Base-by-base conservation (phyloP, 768 basidiomycete genomes). In the Pleurotus ostreatus region DNA sequence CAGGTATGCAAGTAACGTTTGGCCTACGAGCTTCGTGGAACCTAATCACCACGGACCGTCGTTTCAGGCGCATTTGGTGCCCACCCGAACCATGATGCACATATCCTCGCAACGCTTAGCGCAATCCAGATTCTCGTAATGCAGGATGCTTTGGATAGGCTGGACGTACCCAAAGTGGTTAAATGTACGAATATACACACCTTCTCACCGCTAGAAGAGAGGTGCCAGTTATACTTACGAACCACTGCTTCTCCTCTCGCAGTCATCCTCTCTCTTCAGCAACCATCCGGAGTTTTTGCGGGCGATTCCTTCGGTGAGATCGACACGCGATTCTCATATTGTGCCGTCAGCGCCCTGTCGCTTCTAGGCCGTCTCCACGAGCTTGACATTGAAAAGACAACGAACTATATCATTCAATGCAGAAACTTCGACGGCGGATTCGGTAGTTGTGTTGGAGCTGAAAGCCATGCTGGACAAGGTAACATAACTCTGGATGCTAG, bases 371-470 rank as follows among this genome's bases (percentile, higher is more conserved):
- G 79, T 30, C 75, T 97, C 37, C 78, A 86, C 58, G 77, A 78
- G 18, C 74, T 98, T 44, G 84, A 94, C 59, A 71, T 71, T 51
- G 83, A 85, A 25, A 82, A 77, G 63, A 85, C 90, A 0, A 82
- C 90, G 7, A 74, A 70, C 5, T 93, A 96, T 68, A 81, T 98
- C 44, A 68, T 71, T 20, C 74, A 79, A 37, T 98, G 97, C 71
- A 80, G 78, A 65, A 99, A 98, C 69, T 98, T 94, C 68, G 97
- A 99, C 66, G 95, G 95, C 3, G 97, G 94, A 0, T 99, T 96
- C 65, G 96, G 97, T 22, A 85, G 78, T 46, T 70, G 74, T 13
- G 78, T 84, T 13, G 97, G 95, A 0, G 94, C 91, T 0, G 97
- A 99, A 72, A 94, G 89, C 58, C 97, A 99, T 74, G 83, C 94